Percentiles rank a stretch among this genome's conserved stretches.
These are phyloP conservation scores for Teratosphaeria epicoccoides DNA, from an alignment of 2,329 filamentous ascomycete genomes.

Conservation along the genomic window DNA sequence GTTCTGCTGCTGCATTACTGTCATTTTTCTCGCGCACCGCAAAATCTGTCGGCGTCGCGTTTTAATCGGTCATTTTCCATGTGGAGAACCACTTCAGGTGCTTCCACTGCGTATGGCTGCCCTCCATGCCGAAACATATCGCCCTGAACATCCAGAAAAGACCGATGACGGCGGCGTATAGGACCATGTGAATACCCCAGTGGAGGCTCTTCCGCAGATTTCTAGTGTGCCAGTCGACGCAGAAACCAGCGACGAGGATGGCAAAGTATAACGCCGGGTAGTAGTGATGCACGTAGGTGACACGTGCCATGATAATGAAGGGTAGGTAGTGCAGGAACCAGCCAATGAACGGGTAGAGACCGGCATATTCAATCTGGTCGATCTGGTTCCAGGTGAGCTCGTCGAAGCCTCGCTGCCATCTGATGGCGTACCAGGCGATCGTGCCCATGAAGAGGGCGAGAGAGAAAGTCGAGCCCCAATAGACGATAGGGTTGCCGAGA, in stretches of 20 bases:
- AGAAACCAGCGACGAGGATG: constrained; percentile 80
- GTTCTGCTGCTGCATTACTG: not conserved
- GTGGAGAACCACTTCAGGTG: constrained; percentile 89
- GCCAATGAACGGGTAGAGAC: constrained; percentile 79
- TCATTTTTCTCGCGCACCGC: not conserved
- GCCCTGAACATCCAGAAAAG: constrained; percentile 86
- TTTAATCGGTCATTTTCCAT: constrained; percentile 67
- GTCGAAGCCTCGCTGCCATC: constrained; percentile 90
- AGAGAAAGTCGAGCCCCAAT: constrained; percentile 82
- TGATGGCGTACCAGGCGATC: constrained; percentile 72
- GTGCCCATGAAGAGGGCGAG: constrained; percentile 63
- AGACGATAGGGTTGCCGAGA: constrained; percentile 88
- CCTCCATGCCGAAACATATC: constrained; percentile 93
- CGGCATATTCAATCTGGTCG: constrained; percentile 89
- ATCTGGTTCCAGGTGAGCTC: constrained; percentile 73
- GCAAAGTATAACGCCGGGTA: constrained; percentile 97
- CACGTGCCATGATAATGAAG: constrained; percentile 94
- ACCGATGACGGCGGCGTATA: constrained; percentile 66
- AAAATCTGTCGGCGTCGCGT: not conserved
- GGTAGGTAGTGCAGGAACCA: constrained; percentile 96
- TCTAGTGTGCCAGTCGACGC: constrained; percentile 70
- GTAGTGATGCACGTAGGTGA: constrained; percentile 98
- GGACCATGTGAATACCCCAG: constrained; percentile 56
- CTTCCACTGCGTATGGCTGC: constrained; percentile 68
- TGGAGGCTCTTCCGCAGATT: constrained; percentile 54